Base-by-base conservation (phyloP, 2,329 filamentous ascomycete genomes). In the Exophiala sp. region DNA sequence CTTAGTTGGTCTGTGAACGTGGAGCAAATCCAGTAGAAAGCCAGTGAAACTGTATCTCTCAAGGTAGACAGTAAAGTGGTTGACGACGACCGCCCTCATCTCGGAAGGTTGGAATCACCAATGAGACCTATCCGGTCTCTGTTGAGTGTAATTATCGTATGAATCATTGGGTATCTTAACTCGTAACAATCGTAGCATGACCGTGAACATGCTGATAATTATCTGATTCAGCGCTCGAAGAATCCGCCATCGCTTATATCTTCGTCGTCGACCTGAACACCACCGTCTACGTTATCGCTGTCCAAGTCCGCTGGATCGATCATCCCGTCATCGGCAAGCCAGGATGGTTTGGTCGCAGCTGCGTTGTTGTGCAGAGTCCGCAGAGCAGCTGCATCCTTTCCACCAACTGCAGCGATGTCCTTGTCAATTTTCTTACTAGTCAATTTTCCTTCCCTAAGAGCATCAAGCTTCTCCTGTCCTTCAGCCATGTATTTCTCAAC, bases 401-500 rank as follows among this genome's bases (percentile, higher is more conserved):
- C 54, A 16, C 54, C 56, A 29, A 57, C 40, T 29, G 52, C 18
- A 10, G 50, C 34, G 18, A 57, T 36, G 20, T 51, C 52, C 40
- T 54, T 51, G 24, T 49, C 41, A 20, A 53, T 29, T 20, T 46
- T 52, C 5, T 50, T 54, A 12, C 33, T 50, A 29, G 50, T 55
- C 41, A 55, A 39, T 32, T 54, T 59, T 20, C 51, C 50, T 33
- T 58, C 52, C 20, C 54, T 68, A 24, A 77, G 63, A 34, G 65
- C 65, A 46, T 73, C 69, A 43, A 77, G 64, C 12, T 70, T 75
- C 8, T 45, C 49, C 20, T 59, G 35, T 24, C 68, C 70, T 6
- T 76, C 68, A 46, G 66, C 61, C 71, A 74, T 76, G 47, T 69
- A 71, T 51, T 70, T 69, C 60, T 74, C 71, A n/a, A 78, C 69